Conservation (phyloP, 2,329 filamentous ascomycete genomes). For the Botrytis tulipae region DNA sequence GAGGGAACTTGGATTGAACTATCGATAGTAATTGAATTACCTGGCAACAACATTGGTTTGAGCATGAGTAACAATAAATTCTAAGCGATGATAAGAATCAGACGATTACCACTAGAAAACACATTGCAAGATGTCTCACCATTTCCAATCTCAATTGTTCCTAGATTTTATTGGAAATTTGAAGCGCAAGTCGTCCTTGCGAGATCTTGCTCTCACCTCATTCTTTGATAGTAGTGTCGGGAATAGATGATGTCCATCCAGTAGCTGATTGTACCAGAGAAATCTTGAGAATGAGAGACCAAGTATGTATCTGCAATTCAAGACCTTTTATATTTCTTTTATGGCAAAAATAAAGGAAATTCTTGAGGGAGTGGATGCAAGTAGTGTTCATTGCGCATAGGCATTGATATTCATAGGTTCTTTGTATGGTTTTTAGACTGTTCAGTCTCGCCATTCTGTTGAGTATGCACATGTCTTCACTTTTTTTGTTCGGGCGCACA, state of each 20-base stretch:
- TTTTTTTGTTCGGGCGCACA: not conserved
- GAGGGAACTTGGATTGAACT: too few species aligned
- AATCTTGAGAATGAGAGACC: too few species aligned
- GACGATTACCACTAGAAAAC: not conserved
- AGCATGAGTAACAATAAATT: not conserved
- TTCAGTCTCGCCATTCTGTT: not conserved
- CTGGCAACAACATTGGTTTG: not conserved
- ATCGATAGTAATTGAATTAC: not conserved
- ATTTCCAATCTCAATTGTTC: not conserved
- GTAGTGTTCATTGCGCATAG: too few species aligned
- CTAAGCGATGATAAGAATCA: not conserved
- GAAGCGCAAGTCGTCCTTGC: not conserved
- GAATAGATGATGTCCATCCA: too few species aligned
- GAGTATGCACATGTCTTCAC: not conserved
- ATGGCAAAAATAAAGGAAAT: rapidly evolving
- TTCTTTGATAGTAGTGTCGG: too few species aligned
- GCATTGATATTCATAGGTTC: too few species aligned
- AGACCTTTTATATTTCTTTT: not conserved
- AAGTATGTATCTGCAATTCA: not conserved
- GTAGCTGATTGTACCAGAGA: too few species aligned
- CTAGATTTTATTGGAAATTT: rapidly evolving
- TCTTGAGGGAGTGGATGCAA: too few species aligned
- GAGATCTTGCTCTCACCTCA: not conserved
- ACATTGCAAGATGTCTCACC: not conserved
- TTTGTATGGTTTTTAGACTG: too few species aligned